Evolutionary conservation across 2,329 filamentous ascomycete genomes (phyloP).

Genomic region (Colletotrichum sansevieriae): DNA sequence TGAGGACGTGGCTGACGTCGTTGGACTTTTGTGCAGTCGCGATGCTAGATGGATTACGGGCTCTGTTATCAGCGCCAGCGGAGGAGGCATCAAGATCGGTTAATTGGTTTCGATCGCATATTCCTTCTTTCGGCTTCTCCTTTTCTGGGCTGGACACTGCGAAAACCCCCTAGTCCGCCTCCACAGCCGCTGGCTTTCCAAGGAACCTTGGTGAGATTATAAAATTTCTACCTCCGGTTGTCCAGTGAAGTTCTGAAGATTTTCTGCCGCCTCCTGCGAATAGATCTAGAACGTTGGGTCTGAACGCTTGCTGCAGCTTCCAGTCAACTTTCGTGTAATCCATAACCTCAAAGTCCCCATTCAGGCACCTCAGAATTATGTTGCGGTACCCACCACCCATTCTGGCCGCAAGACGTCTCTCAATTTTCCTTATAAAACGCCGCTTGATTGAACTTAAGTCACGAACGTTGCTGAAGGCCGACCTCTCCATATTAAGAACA

Average conservation of each 20-base stretch:
- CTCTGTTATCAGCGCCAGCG: too few relatives aligned
- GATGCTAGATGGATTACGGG: too few relatives aligned
- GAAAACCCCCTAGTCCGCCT: too few relatives aligned
- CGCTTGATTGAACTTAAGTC: not conserved
- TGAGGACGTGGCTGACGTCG: too few relatives aligned
- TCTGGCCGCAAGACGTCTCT: not conserved
- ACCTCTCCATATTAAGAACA: not conserved
- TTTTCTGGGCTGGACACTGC: too few relatives aligned
- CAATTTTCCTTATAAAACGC: not conserved
- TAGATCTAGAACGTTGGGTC: not conserved
- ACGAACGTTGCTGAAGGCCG: not conserved
- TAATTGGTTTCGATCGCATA: too few relatives aligned
- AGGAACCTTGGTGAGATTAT: too few relatives aligned
- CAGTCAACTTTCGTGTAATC: not conserved
- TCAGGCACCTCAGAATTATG: not conserved
- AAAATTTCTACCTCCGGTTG: too few relatives aligned
- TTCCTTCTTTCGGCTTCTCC: too few relatives aligned
- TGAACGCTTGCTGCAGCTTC: not conserved
- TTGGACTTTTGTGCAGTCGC: too few relatives aligned
- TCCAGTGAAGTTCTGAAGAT: not conserved
- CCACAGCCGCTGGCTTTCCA: too few relatives aligned
- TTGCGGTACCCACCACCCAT: not conserved
- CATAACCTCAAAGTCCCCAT: not conserved
- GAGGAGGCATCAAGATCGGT: too few relatives aligned
- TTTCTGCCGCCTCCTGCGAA: not conserved